Evolutionary conservation across 495 filamentous ascomycete species (phyloP), one percentile per base, ranked within the genome.

Genomic region (Cercophora scortea): DNA sequence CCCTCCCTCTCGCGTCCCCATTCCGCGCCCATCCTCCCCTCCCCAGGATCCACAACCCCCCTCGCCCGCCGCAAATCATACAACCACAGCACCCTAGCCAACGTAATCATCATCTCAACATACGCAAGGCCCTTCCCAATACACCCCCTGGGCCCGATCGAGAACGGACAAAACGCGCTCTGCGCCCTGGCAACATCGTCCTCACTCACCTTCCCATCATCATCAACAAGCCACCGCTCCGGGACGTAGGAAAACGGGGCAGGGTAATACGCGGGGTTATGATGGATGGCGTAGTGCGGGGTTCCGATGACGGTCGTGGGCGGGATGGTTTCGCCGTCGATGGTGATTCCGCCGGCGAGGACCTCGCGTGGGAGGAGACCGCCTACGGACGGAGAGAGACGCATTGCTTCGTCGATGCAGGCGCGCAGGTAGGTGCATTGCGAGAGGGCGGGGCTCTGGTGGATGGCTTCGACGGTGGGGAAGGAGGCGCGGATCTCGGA

Each of bases 321-420:
- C 1, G 83, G 81, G 18, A 86, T 59, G 49, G 57, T 63, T 35
- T 79, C 64, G 42, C 75, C 78, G 54, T 79, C 76, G 52, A 88
- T 73, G 13, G 65, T 71, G 5, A 77, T 67, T 12, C 86, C 86
- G 42, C 84, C 85, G 0, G 71, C 49, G 3, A 83, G 71, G 6
- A 89, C 84, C 55, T 79, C 71, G 36, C 86, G 79, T 1, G 83
- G 81, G 0, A 87, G 63, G 3, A 79, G 66, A 10, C 78, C 79
- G 33, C 74, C 70, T 5, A 88, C 84, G 0, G 85, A 75, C 12
- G 87, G 87, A 0, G 79, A 79, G 50, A 90, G 67, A 40, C 87
- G 82, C 74, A 90, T 78, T 6, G 82, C 72, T 56, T 90, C 87
- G 62, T 89, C 85, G 59, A 89, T 81, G 65, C 83, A 81, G 6